phyloP scores from a whole-genome alignment of 140 eudicot species.

The Ambrosia hybrid region DNA sequence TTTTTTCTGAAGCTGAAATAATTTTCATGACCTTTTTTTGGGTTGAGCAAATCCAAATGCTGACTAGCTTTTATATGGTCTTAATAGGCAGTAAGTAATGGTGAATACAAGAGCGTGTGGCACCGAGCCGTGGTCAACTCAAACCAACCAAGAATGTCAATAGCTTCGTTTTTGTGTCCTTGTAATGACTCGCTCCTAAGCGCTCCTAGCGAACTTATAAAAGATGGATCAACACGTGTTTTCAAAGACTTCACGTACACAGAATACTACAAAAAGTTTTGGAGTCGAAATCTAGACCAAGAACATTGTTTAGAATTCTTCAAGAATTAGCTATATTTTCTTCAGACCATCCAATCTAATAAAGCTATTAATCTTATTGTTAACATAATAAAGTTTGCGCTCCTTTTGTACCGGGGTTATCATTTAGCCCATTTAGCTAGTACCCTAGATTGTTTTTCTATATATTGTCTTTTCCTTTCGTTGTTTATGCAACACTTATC shows the following conservation, averaged over 20 bases:
- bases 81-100: constrained; percentile 70
- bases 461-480: too few species aligned
- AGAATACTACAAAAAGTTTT: constrained; percentile 76
- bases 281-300: constrained; percentile 84
- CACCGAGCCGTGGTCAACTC: constrained; percentile 80
- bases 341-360: background rate
- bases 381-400: too few species aligned
- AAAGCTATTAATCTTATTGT: background rate
- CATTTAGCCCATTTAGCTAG: too few species aligned
- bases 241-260: constrained; percentile 64
- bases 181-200: constrained; percentile 52
- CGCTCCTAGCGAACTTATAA: constrained; percentile 52
- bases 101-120: constrained; percentile 79
- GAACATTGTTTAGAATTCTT: constrained; percentile 73
- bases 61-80: constrained; percentile 2
- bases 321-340: constrained; percentile 34
- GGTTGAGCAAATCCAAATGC: background rate
- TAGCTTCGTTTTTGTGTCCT: constrained; percentile 88
- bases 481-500: too few species aligned
- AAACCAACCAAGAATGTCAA: constrained; percentile 61
- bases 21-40: background rate
- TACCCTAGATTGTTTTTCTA: too few species aligned
- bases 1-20: background rate
- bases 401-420: too few species aligned
- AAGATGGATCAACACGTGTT: constrained; percentile 46